phyloP scores from a whole-genome alignment of 768 basidiomycete genomes.

The Russula virescens region DNA sequence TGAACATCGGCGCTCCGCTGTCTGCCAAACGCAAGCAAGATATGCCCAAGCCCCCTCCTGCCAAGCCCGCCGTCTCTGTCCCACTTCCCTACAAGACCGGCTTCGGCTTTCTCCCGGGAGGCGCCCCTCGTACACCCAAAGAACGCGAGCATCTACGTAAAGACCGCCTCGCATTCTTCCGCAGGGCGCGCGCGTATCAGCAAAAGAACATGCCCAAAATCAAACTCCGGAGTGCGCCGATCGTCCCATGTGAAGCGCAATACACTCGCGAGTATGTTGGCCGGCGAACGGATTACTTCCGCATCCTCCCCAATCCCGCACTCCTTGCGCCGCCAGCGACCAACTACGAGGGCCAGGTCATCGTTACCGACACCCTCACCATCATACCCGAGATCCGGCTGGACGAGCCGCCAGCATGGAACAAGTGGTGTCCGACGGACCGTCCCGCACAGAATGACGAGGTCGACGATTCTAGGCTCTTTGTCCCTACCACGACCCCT shows the following conservation, averaged over 20 bases:
- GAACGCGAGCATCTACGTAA: slow-evolving; percentile 14
- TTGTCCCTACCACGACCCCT: slow-evolving; percentile 1
- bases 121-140: background rate
- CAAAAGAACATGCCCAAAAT: slow-evolving; percentile 1
- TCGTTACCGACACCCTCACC: background rate
- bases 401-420: slow-evolving; percentile 6
- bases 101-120: slow-evolving; percentile 11
- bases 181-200: background rate
- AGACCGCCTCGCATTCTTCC: slow-evolving; percentile 16
- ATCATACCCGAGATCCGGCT: slow-evolving; percentile 10
- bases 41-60: background rate
- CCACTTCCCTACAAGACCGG: slow-evolving; percentile 6
- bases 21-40: background rate
- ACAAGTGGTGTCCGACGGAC: slow-evolving; percentile 5
- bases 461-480: slow-evolving; percentile 1
- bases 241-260: too few relatives aligned
- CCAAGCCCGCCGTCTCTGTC: background rate
- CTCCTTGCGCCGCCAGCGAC: slow-evolving; percentile 15
- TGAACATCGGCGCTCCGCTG: background rate
- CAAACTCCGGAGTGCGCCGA: background rate
- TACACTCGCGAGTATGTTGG: slow-evolving; percentile 13
- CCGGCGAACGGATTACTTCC: background rate
- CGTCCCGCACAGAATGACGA: slow-evolving; percentile 3
- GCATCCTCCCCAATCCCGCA: slow-evolving; percentile 3
- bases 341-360: background rate